Base-by-base conservation (phyloP, 2,329 filamentous ascomycete species). In the Cercospora beticola region DNA sequence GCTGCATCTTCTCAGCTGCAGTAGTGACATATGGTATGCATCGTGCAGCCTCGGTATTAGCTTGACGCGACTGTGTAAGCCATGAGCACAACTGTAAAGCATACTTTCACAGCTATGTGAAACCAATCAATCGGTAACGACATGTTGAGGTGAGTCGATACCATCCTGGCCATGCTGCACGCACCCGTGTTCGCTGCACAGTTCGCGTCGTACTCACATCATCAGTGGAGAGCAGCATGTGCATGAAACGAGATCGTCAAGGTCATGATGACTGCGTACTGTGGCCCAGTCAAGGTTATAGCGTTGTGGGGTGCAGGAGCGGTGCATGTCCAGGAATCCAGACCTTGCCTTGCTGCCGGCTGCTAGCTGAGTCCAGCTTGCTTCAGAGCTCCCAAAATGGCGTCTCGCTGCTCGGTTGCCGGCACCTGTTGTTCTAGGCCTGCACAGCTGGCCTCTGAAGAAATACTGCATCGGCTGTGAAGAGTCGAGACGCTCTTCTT, bases 271-370 rank as follows among this genome's bases (percentile, higher is more conserved):
- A 43, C 36, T 43, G 36, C 36, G 36, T 43, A 43, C 36, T 43
- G 6, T 40, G 36, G 3, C 36, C 36, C 16, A 43, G 36, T 43
- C 36, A 43, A 43, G 36, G 36, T 43, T 43, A 62, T 49, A 62
- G 60, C 23, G 57, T 63, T 67, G 65, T 64, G 61, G 65, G 65
- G 61, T 62, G 28, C 60, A 49, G 23, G 60, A 46, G 36, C n/a
- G 60, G 26, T 67, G 65, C 49, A 59, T 59, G 60, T 64, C 36
- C 60, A 67, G 60, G 65, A 58, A 21, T 49, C 54, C 40, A 49
- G 33, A 31, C 54, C 63, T 65, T 59, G 54, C 54, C n/a, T n/a
- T 46, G 52, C 21, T 33, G 63, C 43, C 56, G 28, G 33, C 36
- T 43, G 36, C 49, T 26, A 54, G 49, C 26, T 23, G 49, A 54